Base-by-base conservation (phyloP, 371 early-diverging fungal genomes). In the Mucor racemosus region DNA sequence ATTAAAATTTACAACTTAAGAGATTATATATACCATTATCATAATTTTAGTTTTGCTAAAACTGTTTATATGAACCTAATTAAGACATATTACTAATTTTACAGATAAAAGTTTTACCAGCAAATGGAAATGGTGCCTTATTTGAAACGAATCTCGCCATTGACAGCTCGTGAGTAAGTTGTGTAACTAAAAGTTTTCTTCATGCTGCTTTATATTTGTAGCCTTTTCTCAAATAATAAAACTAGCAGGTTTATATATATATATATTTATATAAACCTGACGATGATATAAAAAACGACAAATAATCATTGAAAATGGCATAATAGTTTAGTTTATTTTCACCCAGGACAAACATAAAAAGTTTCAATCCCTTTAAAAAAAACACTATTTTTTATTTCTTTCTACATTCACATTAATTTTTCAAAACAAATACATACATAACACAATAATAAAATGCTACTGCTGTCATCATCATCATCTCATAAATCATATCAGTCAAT, bases 161-260 rank as follows among this genome's bases (percentile, higher is more conserved):
- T 62, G 63, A 62, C 63, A 62, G 63, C 63, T 54, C 33, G 55
- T 54, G 63, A 35, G 63, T n/a, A 54, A 40, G 8, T 17, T 6
- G 55, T 62, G 53, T 62, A 31, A 62, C 55, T 7, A 14, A 31
- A 41, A 13, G 3, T 14, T 26, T 17, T 21, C 1, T 26, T n/a
- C 34, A 55, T 35, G 33, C 58, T n/a, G 15, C 34, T 1, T 26
- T 26, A 26, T 26, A 26, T 3, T 26, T 26, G 1, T 26, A 26
- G 26, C 26, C 26, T 26, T 26, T 26, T 26, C 26, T 26, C 26
- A 26, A 26, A 26, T 26, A 26, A 26, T 26, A 26, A 26, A 26
- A 26, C 26, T 26, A 26, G 33, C 40, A 13, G 14, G 19, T 33
- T 44, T 26, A 6, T 58, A 21, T 21, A 17, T 15, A 40, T 33